A percentile compares a stretch with the other conserved stretches of the same genome.
These are phyloP conservation scores for Quercus bicolor DNA, from an alignment of 306 rosid genomes.

Conservation along the genomic window DNA sequence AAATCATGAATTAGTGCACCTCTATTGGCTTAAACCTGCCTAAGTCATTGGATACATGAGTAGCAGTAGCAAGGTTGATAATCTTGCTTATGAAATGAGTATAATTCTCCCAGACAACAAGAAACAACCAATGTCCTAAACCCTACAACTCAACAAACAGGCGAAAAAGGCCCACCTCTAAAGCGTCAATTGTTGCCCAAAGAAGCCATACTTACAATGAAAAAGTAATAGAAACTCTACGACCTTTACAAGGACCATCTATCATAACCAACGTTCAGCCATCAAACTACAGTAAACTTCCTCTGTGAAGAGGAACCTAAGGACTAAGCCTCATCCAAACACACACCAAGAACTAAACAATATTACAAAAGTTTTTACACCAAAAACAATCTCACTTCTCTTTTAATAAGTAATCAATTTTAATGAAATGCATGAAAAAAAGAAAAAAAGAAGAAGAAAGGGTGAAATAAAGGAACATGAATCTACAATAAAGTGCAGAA, in stretches of 20 bases:
- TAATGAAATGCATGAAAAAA: not conserved
- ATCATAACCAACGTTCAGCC: not conserved
- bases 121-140: not conserved
- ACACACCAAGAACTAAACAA: too few relatives aligned
- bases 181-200: not conserved
- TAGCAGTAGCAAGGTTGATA: not conserved
- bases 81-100: not conserved
- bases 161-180: not conserved
- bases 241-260: not conserved
- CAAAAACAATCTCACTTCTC: not conserved
- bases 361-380: not conserved
- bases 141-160: not conserved
- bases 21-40: not conserved
- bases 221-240: not conserved
- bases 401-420: not conserved
- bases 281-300: not conserved
- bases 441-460: not conserved
- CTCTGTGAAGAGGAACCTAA: not conserved
- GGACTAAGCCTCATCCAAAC: not conserved
- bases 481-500: too few relatives aligned
- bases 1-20: not conserved
- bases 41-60: not conserved
- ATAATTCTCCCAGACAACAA: not conserved
- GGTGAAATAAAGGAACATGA: not conserved
- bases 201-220: not conserved